Conservation (phyloP, 345 rosid genomes). For the Arabis alpina region DNA sequence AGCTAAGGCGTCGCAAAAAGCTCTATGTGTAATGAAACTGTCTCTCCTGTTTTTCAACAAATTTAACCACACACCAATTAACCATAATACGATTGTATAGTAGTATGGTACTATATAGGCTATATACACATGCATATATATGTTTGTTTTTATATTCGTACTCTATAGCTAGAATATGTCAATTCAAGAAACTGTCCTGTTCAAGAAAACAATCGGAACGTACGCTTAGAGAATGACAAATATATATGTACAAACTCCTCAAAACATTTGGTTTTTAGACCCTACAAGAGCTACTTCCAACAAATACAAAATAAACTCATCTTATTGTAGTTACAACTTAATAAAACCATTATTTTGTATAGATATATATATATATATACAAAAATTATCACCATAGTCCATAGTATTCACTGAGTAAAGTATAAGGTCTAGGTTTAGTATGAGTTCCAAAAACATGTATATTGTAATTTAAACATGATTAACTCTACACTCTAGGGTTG, state of each 20-base stretch:
- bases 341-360: background rate
- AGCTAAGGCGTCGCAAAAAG: constrained; percentile 96
- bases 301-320: constrained; percentile 11
- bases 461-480: background rate
- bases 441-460: background rate
- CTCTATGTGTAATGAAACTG: constrained; percentile 96
- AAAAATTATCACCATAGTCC: too few relatives aligned
- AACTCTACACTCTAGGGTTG: too few relatives aligned
- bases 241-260: constrained; percentile 1
- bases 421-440: background rate
- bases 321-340: background rate
- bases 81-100: background rate
- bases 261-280: constrained; percentile 18
- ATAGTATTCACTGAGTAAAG: background rate
- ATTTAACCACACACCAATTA: background rate
- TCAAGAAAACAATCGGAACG: constrained; percentile 27
- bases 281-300: constrained; percentile 27
- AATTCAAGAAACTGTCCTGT: constrained; percentile 32
- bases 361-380: too few relatives aligned
- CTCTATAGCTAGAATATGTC: constrained; percentile 26
- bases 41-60: constrained; percentile 66
- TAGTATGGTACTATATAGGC: background rate
- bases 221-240: constrained; percentile 28
- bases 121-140: background rate
- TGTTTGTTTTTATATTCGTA: background rate